A percentile compares a stretch with the other conserved stretches of the same genome.
These are phyloP conservation scores for Sphagnurus paluster DNA, from an alignment of 1,284 basidiomycete genomes.

Conservation along the genomic window DNA sequence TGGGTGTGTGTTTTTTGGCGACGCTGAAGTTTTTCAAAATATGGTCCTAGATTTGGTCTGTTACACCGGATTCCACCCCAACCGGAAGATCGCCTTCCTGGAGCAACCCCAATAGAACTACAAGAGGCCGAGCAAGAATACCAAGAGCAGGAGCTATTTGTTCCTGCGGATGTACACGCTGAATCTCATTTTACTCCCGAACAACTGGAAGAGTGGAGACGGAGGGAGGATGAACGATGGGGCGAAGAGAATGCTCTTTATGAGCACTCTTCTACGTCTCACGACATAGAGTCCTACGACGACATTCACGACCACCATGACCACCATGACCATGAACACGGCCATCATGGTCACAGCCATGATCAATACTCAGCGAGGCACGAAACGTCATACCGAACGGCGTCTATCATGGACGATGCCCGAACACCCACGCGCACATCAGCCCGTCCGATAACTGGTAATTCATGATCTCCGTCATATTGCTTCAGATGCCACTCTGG, in stretches of 20 bases:
- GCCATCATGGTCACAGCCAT: constrained; percentile 5
- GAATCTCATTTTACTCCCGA: constrained; percentile 33
- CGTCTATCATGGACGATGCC: constrained; percentile 22
- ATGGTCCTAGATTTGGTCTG: constrained; percentile 64
- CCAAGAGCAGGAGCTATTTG: constrained; percentile 66
- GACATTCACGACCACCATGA: constrained; percentile 4
- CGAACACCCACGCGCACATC: constrained; percentile 24
- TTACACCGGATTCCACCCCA: constrained; percentile 87
- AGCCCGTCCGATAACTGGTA: constrained; percentile 42
- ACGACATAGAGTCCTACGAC: constrained; percentile 12
- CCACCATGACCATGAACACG: constrained; percentile 18
- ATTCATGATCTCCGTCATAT: constrained; percentile 41
- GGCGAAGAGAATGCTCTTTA: constrained; percentile 30
- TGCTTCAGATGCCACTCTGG: too few species aligned
- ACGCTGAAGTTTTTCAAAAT: background rate
- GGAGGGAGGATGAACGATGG: constrained; percentile 43
- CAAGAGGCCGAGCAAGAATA: constrained; percentile 46
- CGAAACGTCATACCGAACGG: constrained; percentile 20
- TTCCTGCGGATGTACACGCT: constrained; percentile 61
- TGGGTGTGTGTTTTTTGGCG: constrained; percentile 40
- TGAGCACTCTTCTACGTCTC: constrained; percentile 15
- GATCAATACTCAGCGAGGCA: constrained; percentile 18
- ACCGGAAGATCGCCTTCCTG: constrained; percentile 51
- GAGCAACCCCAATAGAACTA: constrained; percentile 54
- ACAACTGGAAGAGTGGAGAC: constrained; percentile 35